Evolutionary conservation across 108 stramenopile species (phyloP), one percentile per base, ranked within the genome.

Genomic region (Stephanodiscus minutulus): DNA sequence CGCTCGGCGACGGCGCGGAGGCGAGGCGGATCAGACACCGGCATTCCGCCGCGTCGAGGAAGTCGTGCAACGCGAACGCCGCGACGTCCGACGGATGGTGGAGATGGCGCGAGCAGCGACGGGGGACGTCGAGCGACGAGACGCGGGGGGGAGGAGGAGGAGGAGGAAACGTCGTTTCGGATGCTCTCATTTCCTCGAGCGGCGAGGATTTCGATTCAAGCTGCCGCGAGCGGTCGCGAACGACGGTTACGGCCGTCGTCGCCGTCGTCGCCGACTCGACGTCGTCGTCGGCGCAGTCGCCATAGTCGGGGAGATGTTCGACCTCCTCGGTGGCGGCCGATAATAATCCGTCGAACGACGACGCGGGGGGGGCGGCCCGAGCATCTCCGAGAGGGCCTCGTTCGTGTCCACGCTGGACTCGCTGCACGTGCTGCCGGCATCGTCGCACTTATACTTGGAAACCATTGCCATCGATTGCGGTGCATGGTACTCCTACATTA

Each of bases 71-170:
- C 10, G 62, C 61, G 48, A 80, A 77, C 9, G 86, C 77, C 35
- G 84, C 79, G 50, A 82, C 84, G 27, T 83, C 67, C 11, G 72
- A 48, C 15, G 86, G 86, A 6, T 60, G 18, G 61, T 86, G 74
- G 31, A 73, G 61, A 47, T 86, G 74, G 28, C 88, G 70, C 1
- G 88, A 88, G 28, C 86, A 86, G 20, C 66, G 65, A 0, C 66
- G 53, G 15, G 82, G 82, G 6, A 80, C 66, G 8, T 49, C 35
- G 3, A 82, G 37, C n/a, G 3, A 41, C 27, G 64, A 58, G 17
- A 77, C 66, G 21, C 33, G 25, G 70, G 71, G 70, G 10, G 44
- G 27, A 48, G 18, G 24, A 49, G 1, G 10, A 66, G 43, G 43
- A 0, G 43, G 43, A n/a, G n/a, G n/a, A n/a, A n/a, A n/a, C n/a